Base-by-base conservation (phyloP, 108 stramenopile genomes). In the Fragilariopsis cylindrus region DNA sequence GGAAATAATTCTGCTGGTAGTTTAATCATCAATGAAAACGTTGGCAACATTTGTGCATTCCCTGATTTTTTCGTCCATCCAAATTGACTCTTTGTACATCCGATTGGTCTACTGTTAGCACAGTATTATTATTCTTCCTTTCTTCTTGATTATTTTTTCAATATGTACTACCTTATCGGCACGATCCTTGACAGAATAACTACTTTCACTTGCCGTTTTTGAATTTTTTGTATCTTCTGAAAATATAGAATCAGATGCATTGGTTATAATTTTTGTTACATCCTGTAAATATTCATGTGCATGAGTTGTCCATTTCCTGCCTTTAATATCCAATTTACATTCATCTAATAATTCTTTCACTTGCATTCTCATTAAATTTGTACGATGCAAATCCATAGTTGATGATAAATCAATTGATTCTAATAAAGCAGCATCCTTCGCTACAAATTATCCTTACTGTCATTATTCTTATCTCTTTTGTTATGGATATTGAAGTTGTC, bases 281-380 rank as follows among this genome's bases (percentile, higher is more conserved):
- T 47, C 19, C 15, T 81, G 73, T 45, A 93, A 55, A 56, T 91
- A 93, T 8, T 72, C 70, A 42, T 82, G 67, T 5, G 81, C 90
- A 1, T 48, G 62, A 19, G 76, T 57, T 46, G 79, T 69, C 92
- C 92, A 91, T 49, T 79, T 78, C 19, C 42, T 12, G 63, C 21
- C 19, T 15, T 78, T 71, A 18, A 85, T 45, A 49, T 71, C 55
- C 54, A 84, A 64, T 41, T 64, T 53, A 57, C 89, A 90, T 71
- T 92, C 93, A 44, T 87, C 72, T 47, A 95, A 64, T 7, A 92
- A 79, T 63, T 91, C 87, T 5, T 83, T 18, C 5, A 82, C 73
- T 78, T 92, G 88, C 46, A 95, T 74, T 48, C 90, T 80, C 54
- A 95, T 72, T 39, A 95, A 73, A 74, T 92, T 95, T 45, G 88